These are phyloP conservation scores for Coniochaeta prunicola DNA, from an alignment of 2,329 filamentous ascomycete species.

Conservation along the genomic window DNA sequence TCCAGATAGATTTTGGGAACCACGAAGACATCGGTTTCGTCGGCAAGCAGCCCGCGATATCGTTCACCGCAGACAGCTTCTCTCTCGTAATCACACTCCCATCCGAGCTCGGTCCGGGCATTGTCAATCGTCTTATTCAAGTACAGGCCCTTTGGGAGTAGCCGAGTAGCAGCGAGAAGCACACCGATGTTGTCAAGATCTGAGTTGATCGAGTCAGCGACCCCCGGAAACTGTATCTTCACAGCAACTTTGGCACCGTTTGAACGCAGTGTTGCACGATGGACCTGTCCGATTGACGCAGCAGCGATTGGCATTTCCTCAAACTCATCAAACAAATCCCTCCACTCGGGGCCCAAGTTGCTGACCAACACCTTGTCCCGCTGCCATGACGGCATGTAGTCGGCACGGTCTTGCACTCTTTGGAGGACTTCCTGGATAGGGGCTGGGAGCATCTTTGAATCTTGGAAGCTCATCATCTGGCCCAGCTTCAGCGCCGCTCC, in stretches of 20 bases:
- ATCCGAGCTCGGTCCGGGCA: conserved; percentile 81
- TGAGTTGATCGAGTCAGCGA: conserved; percentile 91
- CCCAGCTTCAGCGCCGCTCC: conserved; percentile 95
- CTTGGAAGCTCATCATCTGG: conserved; percentile 98
- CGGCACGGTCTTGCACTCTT: conserved; percentile 89
- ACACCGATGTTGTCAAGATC: conserved; percentile 91
- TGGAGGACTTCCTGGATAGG: conserved; percentile 86
- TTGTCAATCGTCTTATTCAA: conserved; percentile 97
- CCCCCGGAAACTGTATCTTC: conserved; percentile 96
- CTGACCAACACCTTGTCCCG: conserved; percentile 72
- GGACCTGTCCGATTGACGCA: conserved; percentile 94
- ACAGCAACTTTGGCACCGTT: conserved; percentile 76
- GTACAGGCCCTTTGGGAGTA: conserved; percentile 86
- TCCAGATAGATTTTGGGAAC: conserved; percentile 73
- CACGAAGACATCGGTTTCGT: conserved; percentile 65
- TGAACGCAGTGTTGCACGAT: conserved; percentile 72
- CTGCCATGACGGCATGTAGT: conserved; percentile 96
- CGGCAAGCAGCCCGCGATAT: conserved; percentile 68
- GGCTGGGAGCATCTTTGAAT: conserved; percentile 86
- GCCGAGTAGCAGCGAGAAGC: conserved; percentile 79
- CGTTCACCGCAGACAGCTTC: conserved; percentile 75
- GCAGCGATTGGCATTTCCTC: conserved; percentile 90
- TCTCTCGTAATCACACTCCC: conserved; percentile 93
- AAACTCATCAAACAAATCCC: conserved; percentile 74
- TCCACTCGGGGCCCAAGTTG: conserved; percentile 80